A percentile compares a stretch with the other conserved stretches of the same genome.
Evolutionary conservation across 768 basidiomycete genomes (phyloP).

Genomic region (Hemileccinum rubropunctum): DNA sequence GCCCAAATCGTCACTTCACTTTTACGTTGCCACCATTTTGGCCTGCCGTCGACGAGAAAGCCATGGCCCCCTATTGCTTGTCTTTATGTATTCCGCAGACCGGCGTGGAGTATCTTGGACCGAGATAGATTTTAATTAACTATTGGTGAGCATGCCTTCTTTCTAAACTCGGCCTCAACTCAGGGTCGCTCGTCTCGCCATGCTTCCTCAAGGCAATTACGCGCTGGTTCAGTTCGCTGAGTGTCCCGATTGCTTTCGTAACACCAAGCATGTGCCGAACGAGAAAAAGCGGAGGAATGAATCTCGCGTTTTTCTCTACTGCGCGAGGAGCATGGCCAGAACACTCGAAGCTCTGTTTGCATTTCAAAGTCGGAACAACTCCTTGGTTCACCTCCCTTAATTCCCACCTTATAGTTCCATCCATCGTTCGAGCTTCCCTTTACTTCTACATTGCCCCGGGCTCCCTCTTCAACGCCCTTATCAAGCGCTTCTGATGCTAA

Average conservation of each 20-base stretch:
- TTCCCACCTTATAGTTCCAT: constrained; percentile 30
- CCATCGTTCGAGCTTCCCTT: constrained; percentile 15
- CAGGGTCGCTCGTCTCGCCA: constrained; percentile 31
- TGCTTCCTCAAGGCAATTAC: constrained; percentile 35
- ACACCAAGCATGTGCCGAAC: constrained; percentile 29
- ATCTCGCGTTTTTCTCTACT: constrained; percentile 34
- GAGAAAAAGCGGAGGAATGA: constrained; percentile 34
- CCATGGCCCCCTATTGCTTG: constrained; percentile 32
- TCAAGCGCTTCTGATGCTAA: constrained; percentile 28
- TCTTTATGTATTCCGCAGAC: constrained; percentile 37
- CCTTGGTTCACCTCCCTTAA: constrained; percentile 26
- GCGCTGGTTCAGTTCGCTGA: constrained; percentile 37
- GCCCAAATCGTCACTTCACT: constrained; percentile 27
- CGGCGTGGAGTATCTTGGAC: constrained; percentile 32
- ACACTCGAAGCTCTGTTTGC: constrained; percentile 31
- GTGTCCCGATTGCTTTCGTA: constrained; percentile 34
- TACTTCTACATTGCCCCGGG: constrained; percentile 21
- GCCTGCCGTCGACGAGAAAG: constrained; percentile 20
- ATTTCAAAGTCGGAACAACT: constrained; percentile 34
- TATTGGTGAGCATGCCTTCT: constrained; percentile 20
- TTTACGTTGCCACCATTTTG: constrained; percentile 31
- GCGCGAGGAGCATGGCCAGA: constrained; percentile 35
- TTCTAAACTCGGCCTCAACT: constrained; percentile 19
- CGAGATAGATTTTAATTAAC: constrained; percentile 35
- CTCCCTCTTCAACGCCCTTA: constrained; percentile 20